phyloP scores from a whole-genome alignment of 345 rosid genomes.

The Garcia nutans region DNA sequence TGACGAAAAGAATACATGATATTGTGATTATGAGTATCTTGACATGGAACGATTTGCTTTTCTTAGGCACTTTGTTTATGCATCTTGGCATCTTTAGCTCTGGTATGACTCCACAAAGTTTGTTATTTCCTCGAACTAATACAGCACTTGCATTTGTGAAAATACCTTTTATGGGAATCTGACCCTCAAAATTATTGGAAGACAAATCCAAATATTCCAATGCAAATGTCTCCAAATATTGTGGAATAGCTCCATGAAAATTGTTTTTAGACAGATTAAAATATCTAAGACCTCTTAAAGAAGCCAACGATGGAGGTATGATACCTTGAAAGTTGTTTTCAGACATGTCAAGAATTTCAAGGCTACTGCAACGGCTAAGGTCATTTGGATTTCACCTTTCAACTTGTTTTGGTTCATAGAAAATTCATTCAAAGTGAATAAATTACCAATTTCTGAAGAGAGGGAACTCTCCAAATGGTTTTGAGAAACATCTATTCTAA shows the following conservation, averaged over 20 bases:
- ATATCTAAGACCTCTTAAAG: conserved; percentile 5
- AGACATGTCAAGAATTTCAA: neutral
- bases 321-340: conserved; percentile 1
- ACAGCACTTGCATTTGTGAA: conserved; percentile 4
- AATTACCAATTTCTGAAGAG: neutral
- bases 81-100: neutral
- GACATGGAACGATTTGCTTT: too few species aligned
- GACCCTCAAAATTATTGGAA: conserved; percentile 1
- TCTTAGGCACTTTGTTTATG: neutral
- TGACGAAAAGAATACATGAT: neutral
- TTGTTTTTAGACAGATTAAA: conserved; percentile 2
- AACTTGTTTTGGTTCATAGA: neutral
- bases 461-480: neutral
- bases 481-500: neutral
- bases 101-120: neutral
- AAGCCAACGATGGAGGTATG: neutral
- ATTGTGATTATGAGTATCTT: neutral
- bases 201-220: conserved; percentile 5
- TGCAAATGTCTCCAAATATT: neutral
- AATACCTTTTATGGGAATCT: neutral
- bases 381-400: neutral
- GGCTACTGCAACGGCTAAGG: neutral
- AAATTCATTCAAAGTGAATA: neutral
- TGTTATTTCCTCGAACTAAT: neutral
- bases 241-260: neutral